Percentiles rank a stretch among this genome's conserved stretches.
Evolutionary conservation across 768 basidiomycete species (phyloP).

Genomic region (Lactarius hatsudake): DNA sequence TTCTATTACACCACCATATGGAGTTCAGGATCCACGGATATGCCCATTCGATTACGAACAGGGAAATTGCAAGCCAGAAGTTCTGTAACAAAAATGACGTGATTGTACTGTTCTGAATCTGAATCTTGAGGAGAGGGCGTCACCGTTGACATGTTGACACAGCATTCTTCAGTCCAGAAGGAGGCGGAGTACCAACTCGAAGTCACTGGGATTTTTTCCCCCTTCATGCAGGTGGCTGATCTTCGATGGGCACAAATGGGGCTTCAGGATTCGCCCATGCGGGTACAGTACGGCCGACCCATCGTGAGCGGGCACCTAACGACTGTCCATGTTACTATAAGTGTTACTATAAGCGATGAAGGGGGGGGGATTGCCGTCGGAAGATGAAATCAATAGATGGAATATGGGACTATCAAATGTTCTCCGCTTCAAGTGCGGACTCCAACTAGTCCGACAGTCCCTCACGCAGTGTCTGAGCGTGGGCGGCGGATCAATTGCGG

Average conservation of each 20-base stretch:
- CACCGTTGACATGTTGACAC: background rate
- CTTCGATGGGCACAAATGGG: background rate
- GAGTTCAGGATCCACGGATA: background rate
- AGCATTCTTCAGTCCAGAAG: background rate
- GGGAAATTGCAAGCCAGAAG: background rate
- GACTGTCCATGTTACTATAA: background rate
- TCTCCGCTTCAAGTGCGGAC: background rate
- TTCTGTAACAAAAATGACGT: background rate
- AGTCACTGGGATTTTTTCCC: background rate
- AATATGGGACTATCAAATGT: background rate
- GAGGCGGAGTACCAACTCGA: background rate
- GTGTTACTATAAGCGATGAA: background rate
- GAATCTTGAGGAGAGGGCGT: background rate
- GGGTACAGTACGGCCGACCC: background rate
- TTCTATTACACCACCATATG: background rate
- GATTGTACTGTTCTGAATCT: background rate
- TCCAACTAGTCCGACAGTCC: background rate
- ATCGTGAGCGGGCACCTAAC: background rate
- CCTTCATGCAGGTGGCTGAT: background rate
- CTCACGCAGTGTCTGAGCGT: background rate
- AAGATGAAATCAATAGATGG: constrained; percentile 4
- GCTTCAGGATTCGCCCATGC: background rate
- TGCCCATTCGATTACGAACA: background rate
- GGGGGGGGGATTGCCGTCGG: background rate
- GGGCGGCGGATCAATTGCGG: background rate